A percentile compares a stretch with the other conserved stretches of the same genome.
Evolutionary conservation across 805 yeast genomes (phyloP).

Genomic region (Candida easanensis): DNA sequence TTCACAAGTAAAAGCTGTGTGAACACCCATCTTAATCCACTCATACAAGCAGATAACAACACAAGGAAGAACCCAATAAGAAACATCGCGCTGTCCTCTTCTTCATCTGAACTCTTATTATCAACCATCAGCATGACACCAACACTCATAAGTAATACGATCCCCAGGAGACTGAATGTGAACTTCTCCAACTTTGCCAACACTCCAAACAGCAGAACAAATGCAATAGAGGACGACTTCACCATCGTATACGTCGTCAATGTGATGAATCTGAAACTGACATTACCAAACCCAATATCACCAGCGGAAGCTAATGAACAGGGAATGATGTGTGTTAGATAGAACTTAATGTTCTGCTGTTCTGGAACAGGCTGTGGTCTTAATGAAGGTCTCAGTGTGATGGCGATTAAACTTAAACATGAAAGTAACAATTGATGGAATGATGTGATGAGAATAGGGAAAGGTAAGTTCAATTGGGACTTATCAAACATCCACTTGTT

Average conservation of each 20-base stretch:
- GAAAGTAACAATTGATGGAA: conserved; percentile 80
- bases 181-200: conserved; percentile 74
- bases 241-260: conserved; percentile 89
- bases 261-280: conserved; percentile 74
- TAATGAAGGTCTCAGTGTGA: conserved; percentile 18
- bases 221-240: conserved; percentile 82
- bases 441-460: conserved; percentile 81
- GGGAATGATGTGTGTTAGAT: conserved; percentile 64
- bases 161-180: conserved; percentile 60
- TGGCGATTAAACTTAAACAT: conserved; percentile 34
- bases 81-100: conserved; percentile 21
- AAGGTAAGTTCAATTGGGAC: conserved; percentile 69
- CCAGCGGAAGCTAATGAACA: conserved; percentile 88
- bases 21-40: conserved; percentile 94
- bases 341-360: conserved; percentile 21
- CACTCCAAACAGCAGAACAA: conserved; percentile 87
- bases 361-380: conserved; percentile 10
- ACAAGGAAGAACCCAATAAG: conserved; percentile 71
- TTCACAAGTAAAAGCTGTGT: conserved; percentile 77
- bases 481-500: conserved; percentile 97
- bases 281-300: conserved; percentile 91
- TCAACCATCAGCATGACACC: conserved; percentile 90
- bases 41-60: conserved; percentile 70
- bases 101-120: conserved; percentile 27
- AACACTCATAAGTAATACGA: conserved; percentile 73